A percentile compares a stretch with the other conserved stretches of the same genome.
Evolutionary conservation across 352 stramenopile species (phyloP).

Genomic region (Phytopythium montanum): DNA sequence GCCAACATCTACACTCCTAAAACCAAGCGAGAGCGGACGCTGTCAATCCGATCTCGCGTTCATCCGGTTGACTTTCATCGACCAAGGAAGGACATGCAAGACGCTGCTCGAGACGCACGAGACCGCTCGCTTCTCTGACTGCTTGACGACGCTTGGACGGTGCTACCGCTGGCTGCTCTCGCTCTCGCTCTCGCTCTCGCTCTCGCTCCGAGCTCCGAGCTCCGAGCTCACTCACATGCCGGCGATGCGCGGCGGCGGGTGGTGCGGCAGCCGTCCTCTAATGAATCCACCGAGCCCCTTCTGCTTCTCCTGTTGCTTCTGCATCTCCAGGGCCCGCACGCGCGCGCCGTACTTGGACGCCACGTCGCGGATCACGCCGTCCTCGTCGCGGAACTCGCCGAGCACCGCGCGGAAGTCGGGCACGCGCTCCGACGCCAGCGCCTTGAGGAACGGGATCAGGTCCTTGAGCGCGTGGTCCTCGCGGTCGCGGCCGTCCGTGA

Average conservation of each 20-base stretch:
- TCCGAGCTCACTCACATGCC: constrained; percentile 7
- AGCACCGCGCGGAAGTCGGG: constrained; percentile 76
- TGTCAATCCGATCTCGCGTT: background rate
- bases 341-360: constrained; percentile 73
- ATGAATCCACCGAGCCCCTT: constrained; percentile 84
- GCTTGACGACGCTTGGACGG: background rate
- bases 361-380: constrained; percentile 76
- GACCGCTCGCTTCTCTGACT: background rate
- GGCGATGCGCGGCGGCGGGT: constrained; percentile 25
- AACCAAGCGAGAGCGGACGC: background rate
- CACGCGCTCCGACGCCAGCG: constrained; percentile 72
- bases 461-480: constrained; percentile 77
- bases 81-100: background rate
- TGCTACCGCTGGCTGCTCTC: background rate
- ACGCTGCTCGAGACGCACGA: background rate
- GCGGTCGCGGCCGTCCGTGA: constrained; percentile 76
- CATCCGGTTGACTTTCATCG: background rate
- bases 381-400: constrained; percentile 73
- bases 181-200: background rate
- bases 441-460: constrained; percentile 84
- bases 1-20: no score
- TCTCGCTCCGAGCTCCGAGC: background rate
- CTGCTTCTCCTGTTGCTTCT: constrained; percentile 78
- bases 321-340: constrained; percentile 74
- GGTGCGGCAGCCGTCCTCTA: constrained; percentile 62